These are phyloP conservation scores for Mycena chlorophos DNA, from an alignment of 768 basidiomycete genomes.

Conservation along the genomic window DNA sequence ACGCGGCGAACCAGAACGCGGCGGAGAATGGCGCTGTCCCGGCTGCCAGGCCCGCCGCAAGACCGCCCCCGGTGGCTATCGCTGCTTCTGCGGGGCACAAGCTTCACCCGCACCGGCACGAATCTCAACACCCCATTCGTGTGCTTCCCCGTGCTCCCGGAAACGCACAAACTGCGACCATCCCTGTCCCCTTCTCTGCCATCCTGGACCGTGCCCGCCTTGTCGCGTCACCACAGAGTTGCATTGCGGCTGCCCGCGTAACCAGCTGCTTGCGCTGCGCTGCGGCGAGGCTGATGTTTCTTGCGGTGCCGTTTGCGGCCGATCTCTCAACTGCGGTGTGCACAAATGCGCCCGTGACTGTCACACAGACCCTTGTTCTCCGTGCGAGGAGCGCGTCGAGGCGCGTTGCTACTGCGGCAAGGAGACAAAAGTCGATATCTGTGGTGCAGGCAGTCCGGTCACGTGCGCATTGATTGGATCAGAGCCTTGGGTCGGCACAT, in stretches of 20 bases:
- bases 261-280: slow-evolving; percentile 55
- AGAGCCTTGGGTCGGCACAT: slow-evolving; percentile 63
- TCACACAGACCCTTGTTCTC: slow-evolving; percentile 73
- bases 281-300: slow-evolving; percentile 51
- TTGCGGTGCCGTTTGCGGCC: slow-evolving; percentile 46
- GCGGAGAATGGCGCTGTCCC: slow-evolving; percentile 90
- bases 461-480: slow-evolving; percentile 43
- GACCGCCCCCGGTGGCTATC: slow-evolving; percentile 62
- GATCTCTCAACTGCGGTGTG: slow-evolving; percentile 63
- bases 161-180: slow-evolving; percentile 68
- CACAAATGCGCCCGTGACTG: slow-evolving; percentile 72
- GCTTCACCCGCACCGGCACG: slow-evolving; percentile 72
- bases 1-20: slow-evolving; percentile 58
- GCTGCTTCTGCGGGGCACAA: slow-evolving; percentile 81
- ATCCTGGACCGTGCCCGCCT: slow-evolving; percentile 96
- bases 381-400: slow-evolving; percentile 56
- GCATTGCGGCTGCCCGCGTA: slow-evolving; percentile 78
- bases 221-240: slow-evolving; percentile 78
- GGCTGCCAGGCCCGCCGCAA: slow-evolving; percentile 86
- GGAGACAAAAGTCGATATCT: slow-evolving; percentile 55
- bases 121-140: slow-evolving; percentile 75
- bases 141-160: slow-evolving; percentile 68
- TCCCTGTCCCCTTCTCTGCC: slow-evolving; percentile 81
- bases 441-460: slow-evolving; percentile 60
- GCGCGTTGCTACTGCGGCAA: slow-evolving; percentile 83